Percentiles rank a stretch among this genome's conserved stretches.
Conservation (phyloP, 164 flowering plant genomes). For the Vitis labrusca region DNA sequence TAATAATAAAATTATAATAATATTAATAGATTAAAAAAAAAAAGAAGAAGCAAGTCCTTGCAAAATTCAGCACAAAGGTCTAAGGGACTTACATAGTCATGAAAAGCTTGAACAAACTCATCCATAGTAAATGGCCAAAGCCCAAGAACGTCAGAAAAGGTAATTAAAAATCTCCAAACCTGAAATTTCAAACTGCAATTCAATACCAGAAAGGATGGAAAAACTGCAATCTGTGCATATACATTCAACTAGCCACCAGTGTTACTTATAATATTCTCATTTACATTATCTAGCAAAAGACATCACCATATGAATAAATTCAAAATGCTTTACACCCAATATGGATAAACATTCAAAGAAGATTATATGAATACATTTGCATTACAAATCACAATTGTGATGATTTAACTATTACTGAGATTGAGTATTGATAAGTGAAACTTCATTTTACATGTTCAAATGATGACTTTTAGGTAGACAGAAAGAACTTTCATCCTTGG, state of each 20-base stretch:
- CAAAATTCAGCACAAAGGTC: constrained; percentile 1
- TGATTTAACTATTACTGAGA: no score
- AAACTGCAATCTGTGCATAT: no score
- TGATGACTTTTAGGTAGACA: no score
- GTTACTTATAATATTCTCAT: neutral
- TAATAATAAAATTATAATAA: constrained; percentile 1
- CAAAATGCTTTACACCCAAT: neutral
- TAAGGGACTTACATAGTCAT: constrained; percentile 71
- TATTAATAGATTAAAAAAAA: constrained; percentile 1
- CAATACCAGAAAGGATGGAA: neutral
- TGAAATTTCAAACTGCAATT: constrained; percentile 19
- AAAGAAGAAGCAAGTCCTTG: neutral
- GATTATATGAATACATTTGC: neutral
- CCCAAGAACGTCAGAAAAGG: constrained; percentile 89
- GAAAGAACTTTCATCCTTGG: no score
- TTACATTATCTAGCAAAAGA: neutral
- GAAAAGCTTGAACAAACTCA: constrained; percentile 92
- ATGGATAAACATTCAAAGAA: neutral
- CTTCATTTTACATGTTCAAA: no score
- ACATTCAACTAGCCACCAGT: no score
- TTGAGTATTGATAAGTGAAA: no score
- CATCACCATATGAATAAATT: neutral
- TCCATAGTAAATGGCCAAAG: constrained; percentile 95
- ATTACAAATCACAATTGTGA: neutral
- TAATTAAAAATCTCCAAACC: constrained; percentile 90